Percentiles rank a stretch among this genome's conserved stretches.
These are phyloP conservation scores for Aspergillus eucalypticola DNA, from an alignment of 2,329 filamentous ascomycete genomes.

Conservation along the genomic window DNA sequence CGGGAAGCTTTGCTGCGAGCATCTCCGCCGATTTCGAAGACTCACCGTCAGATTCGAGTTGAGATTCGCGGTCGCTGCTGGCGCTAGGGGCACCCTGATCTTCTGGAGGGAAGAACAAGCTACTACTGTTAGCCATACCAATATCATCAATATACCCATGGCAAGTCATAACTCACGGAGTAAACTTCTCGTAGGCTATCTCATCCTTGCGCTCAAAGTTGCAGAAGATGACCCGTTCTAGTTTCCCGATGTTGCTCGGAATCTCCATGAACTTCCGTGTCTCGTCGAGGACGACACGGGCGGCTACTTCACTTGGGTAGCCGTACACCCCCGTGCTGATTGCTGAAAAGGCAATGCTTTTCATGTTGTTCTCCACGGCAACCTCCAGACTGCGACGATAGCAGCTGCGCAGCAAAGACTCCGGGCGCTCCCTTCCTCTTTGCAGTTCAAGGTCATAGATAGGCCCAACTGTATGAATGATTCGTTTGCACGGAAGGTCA, in stretches of 20 bases:
- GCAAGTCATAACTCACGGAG: constrained; percentile 66
- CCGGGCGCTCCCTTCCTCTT: constrained; percentile 35
- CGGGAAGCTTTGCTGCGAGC: constrained; percentile 49
- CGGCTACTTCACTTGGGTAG: constrained; percentile 75
- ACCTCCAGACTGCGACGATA: constrained; percentile 72
- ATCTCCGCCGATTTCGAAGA: constrained; percentile 27
- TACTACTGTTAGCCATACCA: constrained; percentile 26
- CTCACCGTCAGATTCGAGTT: constrained; percentile 26
- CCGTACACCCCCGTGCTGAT: constrained; percentile 90
- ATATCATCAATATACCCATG: not conserved
- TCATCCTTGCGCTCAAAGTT: constrained; percentile 79
- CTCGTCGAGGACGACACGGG: constrained; percentile 66
- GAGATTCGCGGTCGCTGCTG: constrained; percentile 9
- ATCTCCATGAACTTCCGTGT: constrained; percentile 57
- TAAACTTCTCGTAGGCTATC: constrained; percentile 64
- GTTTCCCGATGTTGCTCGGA: constrained; percentile 40
- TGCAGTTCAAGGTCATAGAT: constrained; percentile 58
- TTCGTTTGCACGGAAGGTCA: constrained; percentile 69
- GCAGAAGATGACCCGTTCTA: constrained; percentile 81
- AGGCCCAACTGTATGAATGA: constrained; percentile 92
- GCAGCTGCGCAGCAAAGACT: constrained; percentile 58
- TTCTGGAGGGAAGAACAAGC: constrained; percentile 53
- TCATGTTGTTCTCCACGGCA: constrained; percentile 66
- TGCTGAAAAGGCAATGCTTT: constrained; percentile 76
- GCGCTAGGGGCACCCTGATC: constrained; percentile 32